Percentiles rank a stretch among this genome's conserved stretches.
Conservation (phyloP, 2,329 filamentous ascomycete species). For the Paracorniculantispora psalliotae region DNA sequence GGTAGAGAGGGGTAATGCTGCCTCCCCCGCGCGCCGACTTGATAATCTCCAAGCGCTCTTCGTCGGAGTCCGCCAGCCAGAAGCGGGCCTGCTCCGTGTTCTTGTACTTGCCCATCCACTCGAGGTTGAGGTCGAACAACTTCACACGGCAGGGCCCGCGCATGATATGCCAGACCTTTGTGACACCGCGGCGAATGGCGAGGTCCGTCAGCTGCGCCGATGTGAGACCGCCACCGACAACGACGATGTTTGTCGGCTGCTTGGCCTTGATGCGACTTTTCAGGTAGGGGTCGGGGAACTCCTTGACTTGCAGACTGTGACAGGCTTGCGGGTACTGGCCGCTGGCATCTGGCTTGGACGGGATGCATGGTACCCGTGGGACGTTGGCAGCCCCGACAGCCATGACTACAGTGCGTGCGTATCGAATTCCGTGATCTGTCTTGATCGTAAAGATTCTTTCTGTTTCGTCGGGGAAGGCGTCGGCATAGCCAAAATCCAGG, state of each 20-base stretch:
- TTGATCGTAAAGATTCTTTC: conserved; percentile 60
- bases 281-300: conserved; percentile 52
- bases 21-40: conserved; percentile 65
- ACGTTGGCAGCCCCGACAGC: conserved; percentile 65
- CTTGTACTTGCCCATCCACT: conserved; percentile 79
- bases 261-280: conserved; percentile 39
- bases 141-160: conserved; percentile 58
- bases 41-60: conserved; percentile 63
- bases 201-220: conserved; percentile 69
- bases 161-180: conserved; percentile 66
- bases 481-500: conserved; percentile 53
- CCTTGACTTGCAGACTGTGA: conserved; percentile 60
- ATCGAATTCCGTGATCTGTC: conserved; percentile 49
- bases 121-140: conserved; percentile 70
- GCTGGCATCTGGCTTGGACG: conserved; percentile 25
- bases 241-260: conserved; percentile 56
- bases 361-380: conserved; percentile 42
- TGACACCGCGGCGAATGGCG: conserved; percentile 58
- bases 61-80: conserved; percentile 69
- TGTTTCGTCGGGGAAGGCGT: conserved; percentile 37
- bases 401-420: conserved; percentile 60
- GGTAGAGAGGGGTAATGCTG: conserved; percentile 66
- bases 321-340: conserved; percentile 39
- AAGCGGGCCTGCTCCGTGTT: conserved; percentile 73
- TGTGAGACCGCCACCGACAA: conserved; percentile 72